Percentiles rank a stretch among this genome's conserved stretches.
Conservation (phyloP, 2,329 filamentous ascomycete species). For the Hortaea werneckii region DNA sequence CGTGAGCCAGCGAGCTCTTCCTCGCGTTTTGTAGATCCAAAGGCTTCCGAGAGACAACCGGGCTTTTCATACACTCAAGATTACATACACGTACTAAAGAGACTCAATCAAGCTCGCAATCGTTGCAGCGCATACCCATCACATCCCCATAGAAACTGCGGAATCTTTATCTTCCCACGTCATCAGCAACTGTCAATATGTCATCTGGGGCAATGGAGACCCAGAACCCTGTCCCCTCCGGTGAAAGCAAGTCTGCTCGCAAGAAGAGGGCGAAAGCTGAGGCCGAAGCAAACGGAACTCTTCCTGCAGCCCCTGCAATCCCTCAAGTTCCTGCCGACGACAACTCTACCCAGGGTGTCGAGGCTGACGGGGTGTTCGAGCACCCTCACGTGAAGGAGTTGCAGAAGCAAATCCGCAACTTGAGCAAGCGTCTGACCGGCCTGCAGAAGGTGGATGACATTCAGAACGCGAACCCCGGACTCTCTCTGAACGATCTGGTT, state of each 20-base stretch:
- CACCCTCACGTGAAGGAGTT: constrained; percentile 78
- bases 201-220: constrained; percentile 54
- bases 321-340: constrained; percentile 15
- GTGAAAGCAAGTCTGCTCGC: constrained; percentile 42
- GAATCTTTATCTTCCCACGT: no score
- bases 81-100: no score
- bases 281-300: constrained; percentile 21
- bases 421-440: constrained; percentile 84
- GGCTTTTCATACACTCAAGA: no score
- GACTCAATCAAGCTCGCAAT: no score
- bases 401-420: constrained; percentile 85
- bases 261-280: constrained; percentile 44
- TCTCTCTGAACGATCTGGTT: constrained; percentile 65
- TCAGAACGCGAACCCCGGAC: constrained; percentile 57
- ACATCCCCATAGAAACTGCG: no score
- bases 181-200: constrained; percentile 37
- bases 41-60: no score
- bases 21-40: no score
- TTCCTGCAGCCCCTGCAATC: constrained; percentile 9
- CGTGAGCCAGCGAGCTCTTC: no score
- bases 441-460: constrained; percentile 63
- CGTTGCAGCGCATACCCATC: no score
- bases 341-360: constrained; percentile 13
- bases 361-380: constrained; percentile 51
- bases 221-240: constrained; percentile 50